A percentile compares a stretch with the other conserved stretches of the same genome.
These are phyloP conservation scores for Durio zibethinus DNA, from an alignment of 345 rosid species.

Conservation along the genomic window DNA sequence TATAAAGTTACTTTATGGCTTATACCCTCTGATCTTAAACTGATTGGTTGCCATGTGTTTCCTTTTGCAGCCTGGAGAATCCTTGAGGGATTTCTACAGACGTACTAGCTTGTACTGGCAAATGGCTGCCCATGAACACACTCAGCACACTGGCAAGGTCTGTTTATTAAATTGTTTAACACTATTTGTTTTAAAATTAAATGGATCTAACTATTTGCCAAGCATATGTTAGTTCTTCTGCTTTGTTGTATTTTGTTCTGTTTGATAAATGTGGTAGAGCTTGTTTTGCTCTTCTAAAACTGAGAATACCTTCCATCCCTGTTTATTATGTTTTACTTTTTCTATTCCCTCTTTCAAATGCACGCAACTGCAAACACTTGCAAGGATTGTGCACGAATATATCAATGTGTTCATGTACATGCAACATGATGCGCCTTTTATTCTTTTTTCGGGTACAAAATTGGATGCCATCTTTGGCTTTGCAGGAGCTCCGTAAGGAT, in stretches of 20 bases:
- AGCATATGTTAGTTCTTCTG: background rate
- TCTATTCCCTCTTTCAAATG: background rate
- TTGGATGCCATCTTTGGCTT: slow-evolving; percentile 21
- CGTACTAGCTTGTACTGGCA: slow-evolving; percentile 96
- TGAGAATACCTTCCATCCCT: background rate
- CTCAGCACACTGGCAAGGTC: slow-evolving; percentile 98
- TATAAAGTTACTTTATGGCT: background rate
- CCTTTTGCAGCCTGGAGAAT: slow-evolving; percentile 78
- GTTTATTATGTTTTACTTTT: background rate
- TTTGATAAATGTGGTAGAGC: background rate
- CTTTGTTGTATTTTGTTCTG: background rate
- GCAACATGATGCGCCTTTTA: background rate
- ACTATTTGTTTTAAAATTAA: background rate
- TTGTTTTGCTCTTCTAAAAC: background rate
- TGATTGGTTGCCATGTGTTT: slow-evolving; percentile 14
- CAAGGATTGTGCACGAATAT: background rate
- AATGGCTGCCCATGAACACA: slow-evolving; percentile 98
- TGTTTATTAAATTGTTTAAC: slow-evolving; percentile 13
- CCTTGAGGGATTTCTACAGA: slow-evolving; percentile 84
- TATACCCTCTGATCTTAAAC: background rate
- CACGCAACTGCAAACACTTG: background rate
- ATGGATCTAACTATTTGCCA: background rate
- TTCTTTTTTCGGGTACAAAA: background rate
- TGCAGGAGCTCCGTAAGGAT: slow-evolving; percentile 88
- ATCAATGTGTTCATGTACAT: background rate